Conservation (phyloP, 345 rosid genomes). For the Melaleuca quinquenervia region DNA sequence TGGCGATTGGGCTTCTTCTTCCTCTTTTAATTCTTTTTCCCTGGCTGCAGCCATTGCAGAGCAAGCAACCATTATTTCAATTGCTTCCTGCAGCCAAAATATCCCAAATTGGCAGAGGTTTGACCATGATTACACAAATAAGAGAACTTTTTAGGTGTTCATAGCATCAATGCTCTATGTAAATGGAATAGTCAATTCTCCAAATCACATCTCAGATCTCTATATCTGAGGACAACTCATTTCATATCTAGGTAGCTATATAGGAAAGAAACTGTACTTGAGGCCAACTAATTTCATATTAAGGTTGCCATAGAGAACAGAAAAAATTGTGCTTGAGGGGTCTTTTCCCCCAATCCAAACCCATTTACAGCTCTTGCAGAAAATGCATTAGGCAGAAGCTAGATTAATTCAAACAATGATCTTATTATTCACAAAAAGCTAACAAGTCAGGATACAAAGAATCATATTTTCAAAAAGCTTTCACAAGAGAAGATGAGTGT, state of each 20-base stretch:
- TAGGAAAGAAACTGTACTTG: neutral
- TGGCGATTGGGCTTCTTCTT: constrained; percentile 24
- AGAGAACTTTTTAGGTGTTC: neutral
- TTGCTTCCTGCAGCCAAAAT: constrained; percentile 40
- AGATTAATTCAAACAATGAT: neutral
- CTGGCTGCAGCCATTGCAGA: constrained; percentile 83
- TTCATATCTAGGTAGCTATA: neutral
- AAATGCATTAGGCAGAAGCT: neutral
- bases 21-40: constrained; percentile 47
- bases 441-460: neutral
- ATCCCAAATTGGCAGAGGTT: neutral
- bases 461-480: neutral
- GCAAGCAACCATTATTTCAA: constrained; percentile 80
- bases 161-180: neutral
- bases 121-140: neutral
- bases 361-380: neutral
- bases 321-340: neutral
- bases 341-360: neutral
- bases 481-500: neutral
- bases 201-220: neutral
- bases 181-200: neutral
- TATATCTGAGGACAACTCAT: neutral
- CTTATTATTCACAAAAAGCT: neutral
- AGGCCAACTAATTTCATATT: neutral
- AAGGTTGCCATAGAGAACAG: neutral